Percentiles rank a stretch among this genome's conserved stretches.
Evolutionary conservation across 2,329 filamentous ascomycete species (phyloP).

Genomic region (Xylaria sp.): DNA sequence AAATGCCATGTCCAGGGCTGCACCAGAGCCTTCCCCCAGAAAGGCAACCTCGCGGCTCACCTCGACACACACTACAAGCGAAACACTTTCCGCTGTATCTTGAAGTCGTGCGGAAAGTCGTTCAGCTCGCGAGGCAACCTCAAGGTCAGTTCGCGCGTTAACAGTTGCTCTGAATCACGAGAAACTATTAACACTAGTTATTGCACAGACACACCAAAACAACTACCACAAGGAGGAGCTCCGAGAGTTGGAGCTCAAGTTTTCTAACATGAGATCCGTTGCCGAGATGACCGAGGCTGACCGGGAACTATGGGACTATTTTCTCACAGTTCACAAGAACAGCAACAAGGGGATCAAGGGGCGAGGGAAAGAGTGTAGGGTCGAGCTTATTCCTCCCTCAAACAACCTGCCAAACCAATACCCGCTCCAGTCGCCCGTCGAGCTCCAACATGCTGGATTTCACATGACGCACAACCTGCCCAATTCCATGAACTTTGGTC

Average conservation of each 20-base stretch:
- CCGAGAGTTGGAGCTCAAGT: constrained; percentile 70
- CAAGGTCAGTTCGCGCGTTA: constrained; percentile 63
- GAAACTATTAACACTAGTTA: constrained; percentile 6
- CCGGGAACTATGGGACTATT: constrained; percentile 82
- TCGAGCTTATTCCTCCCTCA: constrained; percentile 45
- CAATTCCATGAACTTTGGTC: constrained; percentile 25
- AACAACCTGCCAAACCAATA: constrained; percentile 30
- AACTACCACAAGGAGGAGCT: constrained; percentile 85
- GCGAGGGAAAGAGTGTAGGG: constrained; percentile 81
- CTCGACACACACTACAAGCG: constrained; percentile 77
- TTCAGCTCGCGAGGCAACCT: constrained; percentile 92
- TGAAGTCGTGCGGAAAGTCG: constrained; percentile 84
- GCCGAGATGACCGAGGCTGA: constrained; percentile 72
- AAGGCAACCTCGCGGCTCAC: constrained; percentile 85
- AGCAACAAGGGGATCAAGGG: constrained; percentile 99
- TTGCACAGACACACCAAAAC: constrained; percentile 71
- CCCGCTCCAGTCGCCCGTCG: constrained; percentile 33
- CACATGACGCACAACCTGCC: constrained; percentile 33
- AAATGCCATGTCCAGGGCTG: constrained; percentile 63
- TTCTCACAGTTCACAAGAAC: constrained; percentile 90
- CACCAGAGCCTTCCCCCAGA: constrained; percentile 81
- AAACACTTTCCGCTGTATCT: constrained; percentile 80
- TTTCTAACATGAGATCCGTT: constrained; percentile 63
- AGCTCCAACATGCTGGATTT: constrained; percentile 23
- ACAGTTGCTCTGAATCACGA: not conserved